Conservation (phyloP, 139 green algal species). For the Nannochloris sp. region DNA sequence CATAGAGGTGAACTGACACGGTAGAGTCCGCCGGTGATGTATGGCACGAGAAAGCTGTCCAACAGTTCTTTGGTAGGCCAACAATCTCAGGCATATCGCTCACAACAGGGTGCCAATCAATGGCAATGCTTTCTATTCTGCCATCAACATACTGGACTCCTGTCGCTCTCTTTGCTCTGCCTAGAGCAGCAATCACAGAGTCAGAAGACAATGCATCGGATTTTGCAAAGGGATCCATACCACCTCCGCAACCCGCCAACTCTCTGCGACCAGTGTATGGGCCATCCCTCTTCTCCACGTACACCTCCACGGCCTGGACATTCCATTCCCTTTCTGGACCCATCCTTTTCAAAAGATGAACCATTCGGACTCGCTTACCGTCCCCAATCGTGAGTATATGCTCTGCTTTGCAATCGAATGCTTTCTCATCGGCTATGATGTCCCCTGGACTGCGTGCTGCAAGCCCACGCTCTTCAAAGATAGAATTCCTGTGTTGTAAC, state of each 20-base stretch:
- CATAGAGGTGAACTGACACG: not conserved
- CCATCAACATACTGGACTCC: slow-evolving; percentile 7
- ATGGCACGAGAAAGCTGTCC: not conserved
- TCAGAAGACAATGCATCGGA: not conserved
- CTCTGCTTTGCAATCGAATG: not conserved
- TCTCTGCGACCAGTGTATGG: slow-evolving; percentile 38
- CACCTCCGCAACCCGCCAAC: slow-evolving; percentile 46
- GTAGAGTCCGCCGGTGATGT: not conserved
- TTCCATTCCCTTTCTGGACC: slow-evolving; percentile 22
- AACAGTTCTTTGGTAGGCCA: slow-evolving; percentile 6
- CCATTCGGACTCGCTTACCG: slow-evolving; percentile 27
- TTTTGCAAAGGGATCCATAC: slow-evolving; percentile 32
- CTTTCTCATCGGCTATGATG: slow-evolving; percentile 20
- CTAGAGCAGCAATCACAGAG: slow-evolving; percentile 12
- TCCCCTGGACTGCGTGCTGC: slow-evolving; percentile 3
- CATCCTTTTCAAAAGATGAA: slow-evolving; percentile 31
- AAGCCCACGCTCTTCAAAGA: slow-evolving; percentile 4
- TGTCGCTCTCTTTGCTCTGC: slow-evolving; percentile 18
- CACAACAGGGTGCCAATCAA: not conserved
- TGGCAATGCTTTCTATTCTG: not conserved
- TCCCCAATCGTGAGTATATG: not conserved
- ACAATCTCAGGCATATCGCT: too few relatives aligned
- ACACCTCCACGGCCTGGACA: slow-evolving; percentile 28
- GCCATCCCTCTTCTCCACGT: slow-evolving; percentile 38
- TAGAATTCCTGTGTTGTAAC: not conserved